Conservation (phyloP, 176 grass and related monocot species). For the Paspalum notatum region DNA sequence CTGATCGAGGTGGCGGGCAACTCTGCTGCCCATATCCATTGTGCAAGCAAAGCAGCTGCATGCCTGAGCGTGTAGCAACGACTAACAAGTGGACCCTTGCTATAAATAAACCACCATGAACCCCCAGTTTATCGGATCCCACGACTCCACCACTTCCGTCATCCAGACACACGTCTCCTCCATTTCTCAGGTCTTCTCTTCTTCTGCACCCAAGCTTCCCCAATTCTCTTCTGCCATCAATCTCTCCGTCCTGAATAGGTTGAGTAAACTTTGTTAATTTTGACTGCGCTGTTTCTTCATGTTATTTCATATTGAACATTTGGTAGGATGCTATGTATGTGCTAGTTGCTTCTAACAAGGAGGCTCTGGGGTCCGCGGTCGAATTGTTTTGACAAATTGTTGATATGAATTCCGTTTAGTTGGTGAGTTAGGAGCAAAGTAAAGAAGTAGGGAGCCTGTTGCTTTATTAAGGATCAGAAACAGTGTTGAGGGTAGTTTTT, state of each 20-base stretch:
- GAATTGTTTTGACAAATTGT: not conserved
- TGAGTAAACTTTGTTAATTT: not conserved
- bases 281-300: not conserved
- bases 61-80: no score
- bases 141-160: conserved; percentile 2
- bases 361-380: not conserved
- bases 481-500: not conserved
- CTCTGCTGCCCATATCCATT: not conserved
- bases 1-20: not conserved
- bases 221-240: not conserved
- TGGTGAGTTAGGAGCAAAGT: conserved; percentile 19
- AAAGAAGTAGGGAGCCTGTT: not conserved
- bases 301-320: no score
- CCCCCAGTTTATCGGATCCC: conserved; percentile 24
- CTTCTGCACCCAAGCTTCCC: not conserved
- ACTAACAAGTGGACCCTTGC: not conserved
- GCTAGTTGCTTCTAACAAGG: not conserved
- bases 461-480: not conserved
- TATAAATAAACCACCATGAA: conserved; percentile 26
- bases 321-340: not conserved
- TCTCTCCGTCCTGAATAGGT: conserved; percentile 10
- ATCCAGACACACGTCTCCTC: not conserved
- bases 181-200: not conserved
- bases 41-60: no score
- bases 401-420: not conserved